A percentile compares a stretch with the other conserved stretches of the same genome.
Evolutionary conservation across 129 eudicot species (phyloP).

Genomic region (Saussurea involucrata): DNA sequence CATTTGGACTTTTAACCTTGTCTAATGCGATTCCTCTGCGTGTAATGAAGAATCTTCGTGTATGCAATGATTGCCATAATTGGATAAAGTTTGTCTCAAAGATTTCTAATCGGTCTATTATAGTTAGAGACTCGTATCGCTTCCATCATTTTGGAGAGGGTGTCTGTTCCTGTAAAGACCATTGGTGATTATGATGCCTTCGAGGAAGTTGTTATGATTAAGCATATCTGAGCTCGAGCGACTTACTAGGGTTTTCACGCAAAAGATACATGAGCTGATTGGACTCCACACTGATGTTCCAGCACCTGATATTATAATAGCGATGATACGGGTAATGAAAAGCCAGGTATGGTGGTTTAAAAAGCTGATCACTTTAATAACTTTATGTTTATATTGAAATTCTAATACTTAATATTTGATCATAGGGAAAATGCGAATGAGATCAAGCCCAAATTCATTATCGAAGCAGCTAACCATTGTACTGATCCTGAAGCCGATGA

Average conservation of each 20-base stretch:
- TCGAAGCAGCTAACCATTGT: constrained; percentile 94
- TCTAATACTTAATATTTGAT: not conserved
- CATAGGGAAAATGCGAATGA: constrained; percentile 84
- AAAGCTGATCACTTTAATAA: not conserved
- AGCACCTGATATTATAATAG: constrained; percentile 66
- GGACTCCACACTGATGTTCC: constrained; percentile 94
- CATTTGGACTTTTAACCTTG: constrained; percentile 78
- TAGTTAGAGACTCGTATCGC: constrained; percentile 85
- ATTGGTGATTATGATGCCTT: constrained; percentile 54
- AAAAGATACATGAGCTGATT: constrained; percentile 88
- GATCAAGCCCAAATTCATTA: constrained; percentile 75
- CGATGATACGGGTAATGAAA: not conserved
- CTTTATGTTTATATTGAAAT: not conserved
- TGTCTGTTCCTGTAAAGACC: constrained; percentile 81
- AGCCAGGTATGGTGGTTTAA: not conserved
- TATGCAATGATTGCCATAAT: constrained; percentile 89
- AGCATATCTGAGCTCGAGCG: constrained; percentile 75
- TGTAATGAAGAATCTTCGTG: constrained; percentile 91
- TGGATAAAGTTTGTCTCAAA: constrained; percentile 86
- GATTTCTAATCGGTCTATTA: constrained; percentile 57
- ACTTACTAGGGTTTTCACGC: constrained; percentile 90
- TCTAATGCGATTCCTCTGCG: constrained; percentile 56
- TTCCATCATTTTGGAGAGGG: constrained; percentile 91
- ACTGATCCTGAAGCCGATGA: constrained; percentile 97
- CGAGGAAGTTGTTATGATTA: constrained; percentile 17